Evolutionary conservation across 23 red algal genomes (phyloP).

Genomic region (Pyropia yezoensis): DNA sequence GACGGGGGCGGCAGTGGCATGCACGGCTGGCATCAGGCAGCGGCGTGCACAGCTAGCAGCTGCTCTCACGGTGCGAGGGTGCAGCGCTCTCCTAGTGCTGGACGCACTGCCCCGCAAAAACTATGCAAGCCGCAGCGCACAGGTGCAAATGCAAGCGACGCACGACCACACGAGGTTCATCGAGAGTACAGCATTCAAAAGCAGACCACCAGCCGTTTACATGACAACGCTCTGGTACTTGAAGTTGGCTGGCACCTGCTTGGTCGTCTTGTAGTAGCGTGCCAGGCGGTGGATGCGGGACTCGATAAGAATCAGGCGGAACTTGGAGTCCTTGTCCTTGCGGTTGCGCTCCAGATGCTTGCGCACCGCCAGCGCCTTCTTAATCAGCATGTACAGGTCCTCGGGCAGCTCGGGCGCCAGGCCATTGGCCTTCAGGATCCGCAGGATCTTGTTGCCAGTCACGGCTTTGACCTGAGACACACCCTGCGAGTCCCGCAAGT

Average conservation of each 20-base stretch:
- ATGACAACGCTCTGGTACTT: conserved; percentile 76
- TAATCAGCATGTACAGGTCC: conserved; percentile 95
- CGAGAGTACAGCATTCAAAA: too few species aligned
- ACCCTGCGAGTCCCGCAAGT: conserved; percentile 84
- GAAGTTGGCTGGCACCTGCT: conserved; percentile 82
- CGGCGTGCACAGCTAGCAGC: too few species aligned
- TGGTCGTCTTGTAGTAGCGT: conserved; percentile 79
- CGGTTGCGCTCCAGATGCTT: conserved; percentile 95
- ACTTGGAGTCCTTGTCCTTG: conserved; percentile 99
- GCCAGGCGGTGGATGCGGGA: conserved; percentile 90
- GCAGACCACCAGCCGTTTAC: conserved; percentile 9
- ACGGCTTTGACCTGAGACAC: conserved; percentile 74
- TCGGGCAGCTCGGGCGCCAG: conserved; percentile 84
- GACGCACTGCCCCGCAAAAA: too few species aligned
- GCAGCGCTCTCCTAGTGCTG: too few species aligned
- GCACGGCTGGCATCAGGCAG: too few species aligned
- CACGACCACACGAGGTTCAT: too few species aligned
- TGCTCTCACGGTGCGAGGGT: too few species aligned
- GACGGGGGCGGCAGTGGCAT: too few species aligned
- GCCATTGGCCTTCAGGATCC: conserved; percentile 72
- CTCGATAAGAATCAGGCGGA: conserved; percentile 90
- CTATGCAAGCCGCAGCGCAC: too few species aligned
- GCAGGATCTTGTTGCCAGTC: conserved; percentile 89
- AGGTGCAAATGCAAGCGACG: too few species aligned
- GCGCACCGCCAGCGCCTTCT: conserved; percentile 85